Evolutionary conservation across 129 eudicot genomes (phyloP), one percentile per base, ranked within the genome.

Genomic region (Escallonia rubra): DNA sequence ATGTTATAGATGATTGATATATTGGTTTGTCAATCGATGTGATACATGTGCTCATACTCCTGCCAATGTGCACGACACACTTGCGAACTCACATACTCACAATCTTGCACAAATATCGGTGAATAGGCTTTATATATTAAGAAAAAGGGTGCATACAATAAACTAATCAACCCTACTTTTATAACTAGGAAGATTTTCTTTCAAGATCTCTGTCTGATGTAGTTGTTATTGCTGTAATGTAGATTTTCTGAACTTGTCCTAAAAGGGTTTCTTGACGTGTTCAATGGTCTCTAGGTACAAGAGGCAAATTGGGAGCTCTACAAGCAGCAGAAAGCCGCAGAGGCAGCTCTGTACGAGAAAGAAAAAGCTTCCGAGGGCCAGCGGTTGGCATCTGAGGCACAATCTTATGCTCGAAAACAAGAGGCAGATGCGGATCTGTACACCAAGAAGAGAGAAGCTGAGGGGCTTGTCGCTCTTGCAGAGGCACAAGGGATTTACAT

Each of bases 221-320:
- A 47, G 6, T 10, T 5, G 10, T 5, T 47, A 47, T 2, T 5
- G 8, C 51, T 10, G 6, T 5, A 47, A 47, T 47, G 51, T 10
- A 47, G 6, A 47, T 5, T 5, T 10, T 5, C 10, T 10, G 8
- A 46, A 46, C 8, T 4, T 10, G 12, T n/a, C 51, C 55, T 50
- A 50, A 50, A 4, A 8, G 55, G 13, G 12, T 50, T 3, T 50
- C 3, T 9, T 8, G 10, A n/a, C 1, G 9, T 5, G 12, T 50
- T 1, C 7, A 47, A 5, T 47, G 10, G 10, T 23, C 34, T 10
- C 13, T n/a, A 76, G 80, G 80, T 79, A 34, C 82, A 78, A 72
- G 78, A 72, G 58, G 82, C 82, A n/a, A 81, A 81, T 16, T 67
- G 69, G 70, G 82, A 72, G 62, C 48, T 72, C 1, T 81, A 81